Evolutionary conservation across 345 rosid species (phyloP).

Genomic region (Pistacia vera): DNA sequence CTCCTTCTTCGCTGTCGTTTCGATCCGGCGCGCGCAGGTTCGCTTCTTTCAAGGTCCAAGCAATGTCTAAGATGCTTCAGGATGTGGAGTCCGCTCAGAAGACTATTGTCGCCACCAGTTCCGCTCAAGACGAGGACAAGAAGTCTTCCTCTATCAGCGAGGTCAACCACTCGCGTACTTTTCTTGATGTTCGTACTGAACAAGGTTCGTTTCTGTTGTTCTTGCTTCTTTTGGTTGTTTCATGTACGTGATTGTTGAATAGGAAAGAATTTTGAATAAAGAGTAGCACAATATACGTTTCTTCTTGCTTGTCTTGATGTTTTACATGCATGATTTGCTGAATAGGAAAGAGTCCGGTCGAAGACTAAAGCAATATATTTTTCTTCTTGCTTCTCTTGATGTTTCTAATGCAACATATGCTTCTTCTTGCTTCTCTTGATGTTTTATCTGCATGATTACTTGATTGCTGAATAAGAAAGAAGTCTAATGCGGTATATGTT

Average conservation of each 20-base stretch:
- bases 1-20: conserved; percentile 20
- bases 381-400: background rate
- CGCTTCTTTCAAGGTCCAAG: conserved; percentile 36
- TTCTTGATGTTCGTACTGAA: conserved; percentile 70
- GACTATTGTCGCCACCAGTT: conserved; percentile 14
- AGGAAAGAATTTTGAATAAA: background rate
- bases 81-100: conserved; percentile 47
- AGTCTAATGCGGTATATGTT: too few relatives aligned
- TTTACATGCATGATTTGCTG: background rate
- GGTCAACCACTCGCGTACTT: conserved; percentile 58
- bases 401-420: too few relatives aligned
- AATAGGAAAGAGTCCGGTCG: background rate
- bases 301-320: background rate
- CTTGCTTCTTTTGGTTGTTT: conserved; percentile 5
- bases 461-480: too few relatives aligned
- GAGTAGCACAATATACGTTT: too few relatives aligned
- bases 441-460: too few relatives aligned
- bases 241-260: conserved; percentile 1
- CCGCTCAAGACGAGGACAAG: conserved; percentile 11
- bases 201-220: conserved; percentile 48
- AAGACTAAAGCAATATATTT: too few relatives aligned
- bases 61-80: conserved; percentile 70
- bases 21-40: conserved; percentile 36
- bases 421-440: too few relatives aligned
- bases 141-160: conserved; percentile 19